Percentiles rank a stretch among this genome's conserved stretches.
Evolutionary conservation across 495 filamentous ascomycete genomes (phyloP).

Genomic region (Hypoxylon perforatum): DNA sequence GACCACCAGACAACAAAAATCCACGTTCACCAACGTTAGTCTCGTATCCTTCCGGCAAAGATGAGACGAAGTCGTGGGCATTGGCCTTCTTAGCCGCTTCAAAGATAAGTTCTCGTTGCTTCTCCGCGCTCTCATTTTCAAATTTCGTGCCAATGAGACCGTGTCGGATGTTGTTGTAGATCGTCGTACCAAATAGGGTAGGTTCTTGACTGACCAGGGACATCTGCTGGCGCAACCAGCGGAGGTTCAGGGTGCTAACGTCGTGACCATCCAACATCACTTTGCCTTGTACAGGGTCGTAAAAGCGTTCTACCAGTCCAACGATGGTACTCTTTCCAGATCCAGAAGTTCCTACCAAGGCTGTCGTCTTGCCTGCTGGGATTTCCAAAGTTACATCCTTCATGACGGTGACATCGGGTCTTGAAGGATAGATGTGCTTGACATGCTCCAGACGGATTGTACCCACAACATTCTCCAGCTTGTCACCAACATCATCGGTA

Average conservation of each 20-base stretch:
- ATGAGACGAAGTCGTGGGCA: constrained; percentile 87
- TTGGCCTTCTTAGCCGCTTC: constrained; percentile 91
- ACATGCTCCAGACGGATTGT: constrained; percentile 84
- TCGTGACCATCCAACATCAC: constrained; percentile 88
- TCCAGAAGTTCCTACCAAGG: constrained; percentile 87
- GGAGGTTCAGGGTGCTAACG: constrained; percentile 82
- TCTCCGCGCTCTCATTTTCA: constrained; percentile 72
- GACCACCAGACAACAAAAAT: constrained; percentile 90
- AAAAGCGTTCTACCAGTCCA: constrained; percentile 92
- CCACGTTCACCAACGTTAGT: constrained; percentile 96
- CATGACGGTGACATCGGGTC: constrained; percentile 90
- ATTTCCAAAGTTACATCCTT: constrained; percentile 80
- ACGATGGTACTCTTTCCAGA: constrained; percentile 94
- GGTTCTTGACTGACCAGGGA: constrained; percentile 88
- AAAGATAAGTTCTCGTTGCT: constrained; percentile 74
- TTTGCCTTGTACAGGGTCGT: constrained; percentile 82
- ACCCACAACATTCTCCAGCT: constrained; percentile 76
- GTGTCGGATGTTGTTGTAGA: constrained; percentile 85
- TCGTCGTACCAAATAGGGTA: constrained; percentile 84
- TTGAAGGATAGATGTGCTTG: constrained; percentile 93
- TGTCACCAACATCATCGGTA: constrained; percentile 73
- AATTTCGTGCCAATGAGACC: constrained; percentile 87
- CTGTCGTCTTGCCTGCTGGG: constrained; percentile 86
- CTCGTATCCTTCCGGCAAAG: constrained; percentile 89
- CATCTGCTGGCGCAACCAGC: constrained; percentile 92